Evolutionary conservation across 1,284 basidiomycete species (phyloP).

Genomic region (Cronartium ribicola): DNA sequence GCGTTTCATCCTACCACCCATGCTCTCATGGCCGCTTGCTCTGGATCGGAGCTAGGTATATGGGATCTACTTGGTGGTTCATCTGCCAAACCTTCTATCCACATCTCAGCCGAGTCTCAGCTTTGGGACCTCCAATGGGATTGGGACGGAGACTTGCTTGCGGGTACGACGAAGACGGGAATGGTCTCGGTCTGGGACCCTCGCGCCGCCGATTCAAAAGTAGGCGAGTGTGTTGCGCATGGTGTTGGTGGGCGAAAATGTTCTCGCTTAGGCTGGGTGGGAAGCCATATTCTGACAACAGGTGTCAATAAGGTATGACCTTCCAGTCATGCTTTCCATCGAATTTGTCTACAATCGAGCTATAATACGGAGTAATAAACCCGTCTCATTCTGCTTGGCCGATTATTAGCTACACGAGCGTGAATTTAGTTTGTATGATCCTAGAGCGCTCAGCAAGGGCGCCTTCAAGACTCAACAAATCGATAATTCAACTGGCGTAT

Average conservation of each 20-base stretch:
- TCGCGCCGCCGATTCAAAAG: neutral
- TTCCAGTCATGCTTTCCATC: neutral
- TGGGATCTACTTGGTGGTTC: conserved; percentile 49
- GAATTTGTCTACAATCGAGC: neutral
- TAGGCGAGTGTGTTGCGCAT: conserved; percentile 9
- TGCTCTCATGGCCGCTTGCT: conserved; percentile 49
- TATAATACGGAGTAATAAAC: neutral
- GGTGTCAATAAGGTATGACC: conserved; percentile 50
- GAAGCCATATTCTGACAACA: conserved; percentile 52
- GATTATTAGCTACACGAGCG: conserved; percentile 38
- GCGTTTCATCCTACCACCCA: conserved; percentile 53
- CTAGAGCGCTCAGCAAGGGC: conserved; percentile 45
- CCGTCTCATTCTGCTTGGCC: neutral
- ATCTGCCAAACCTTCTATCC: conserved; percentile 40
- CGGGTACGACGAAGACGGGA: conserved; percentile 39
- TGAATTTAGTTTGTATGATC: conserved; percentile 46
- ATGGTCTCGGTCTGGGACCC: conserved; percentile 40
- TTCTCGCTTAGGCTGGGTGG: conserved; percentile 48
- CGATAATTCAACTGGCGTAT: conserved; percentile 52
- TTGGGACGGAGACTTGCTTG: conserved; percentile 19
- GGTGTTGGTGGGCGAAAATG: conserved; percentile 50
- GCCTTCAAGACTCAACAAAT: conserved; percentile 48
- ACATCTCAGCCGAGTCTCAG: conserved; percentile 49
- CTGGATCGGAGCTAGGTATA: conserved; percentile 47
- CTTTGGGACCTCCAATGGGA: conserved; percentile 48